Base-by-base conservation (phyloP, 352 stramenopile species). In the Phytophthora ramorum region DNA sequence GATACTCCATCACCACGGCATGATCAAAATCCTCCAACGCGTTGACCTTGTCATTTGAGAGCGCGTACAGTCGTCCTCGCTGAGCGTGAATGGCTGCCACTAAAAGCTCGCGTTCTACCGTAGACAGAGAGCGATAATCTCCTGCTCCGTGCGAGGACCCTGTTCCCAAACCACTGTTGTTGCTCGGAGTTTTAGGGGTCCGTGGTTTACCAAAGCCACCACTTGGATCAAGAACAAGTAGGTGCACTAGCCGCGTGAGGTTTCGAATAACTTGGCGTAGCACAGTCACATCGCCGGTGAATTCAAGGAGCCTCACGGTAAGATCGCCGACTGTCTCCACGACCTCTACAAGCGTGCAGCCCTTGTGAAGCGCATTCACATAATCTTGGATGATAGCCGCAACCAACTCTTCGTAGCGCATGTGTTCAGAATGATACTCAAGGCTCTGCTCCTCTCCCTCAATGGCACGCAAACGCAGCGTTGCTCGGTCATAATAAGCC, bases 401-500 rank as follows among this genome's bases (percentile, higher is more conserved):
- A 7, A 92, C 60, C 35, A 92, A 55, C 32, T 87, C 66, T 30
- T 87, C 81, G 53, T 92, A 90, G 41, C 71, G 82, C 71, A 90
- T 79, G 52, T 89, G 77, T 41, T 89, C 81, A 55, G 81, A 90
- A 51, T 92, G 79, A 66, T 90, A 89, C 50, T 74, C 76, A 13
- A 89, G 67, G 46, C 69, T 81, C 20, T 78, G 74, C 30, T 89
- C 81, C 14, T 89, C 79, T 4, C 85, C 80, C 45, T 94, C 85
- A 44, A 94, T 77, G 0, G 80, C 76, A 6, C 79, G 72, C 17
- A 92, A 77, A 12, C 85, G 83, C 24, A 94, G 73, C 34, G 80
- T 87, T 5, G 81, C 85, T 19, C 85, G 81, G 56, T 94, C 85
- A 57, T 92, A 94, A 53, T 90, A 90, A n/a, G 85, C 85, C 14